phyloP scores from a whole-genome alignment of 768 basidiomycete genomes.

The Ramaria sp. region DNA sequence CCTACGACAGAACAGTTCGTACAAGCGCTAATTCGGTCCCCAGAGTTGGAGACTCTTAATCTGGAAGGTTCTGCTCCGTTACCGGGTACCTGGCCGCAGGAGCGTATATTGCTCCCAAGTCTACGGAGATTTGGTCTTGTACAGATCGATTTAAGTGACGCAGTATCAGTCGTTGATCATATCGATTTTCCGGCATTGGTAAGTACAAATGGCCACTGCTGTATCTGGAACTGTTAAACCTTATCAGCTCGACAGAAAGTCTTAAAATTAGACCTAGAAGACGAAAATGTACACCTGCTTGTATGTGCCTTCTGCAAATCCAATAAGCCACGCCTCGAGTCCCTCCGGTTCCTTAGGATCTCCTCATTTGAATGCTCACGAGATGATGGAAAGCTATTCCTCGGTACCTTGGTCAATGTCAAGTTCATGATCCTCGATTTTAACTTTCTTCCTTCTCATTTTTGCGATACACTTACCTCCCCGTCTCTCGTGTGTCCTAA shows the following conservation, averaged over 20 bases:
- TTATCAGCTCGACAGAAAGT: not conserved
- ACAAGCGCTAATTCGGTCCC: not conserved
- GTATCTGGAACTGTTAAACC: not conserved
- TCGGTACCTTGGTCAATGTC: not conserved
- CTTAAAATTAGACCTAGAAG: constrained; percentile 4
- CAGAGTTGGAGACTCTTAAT: not conserved
- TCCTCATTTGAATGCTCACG: not conserved
- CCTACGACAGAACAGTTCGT: not conserved
- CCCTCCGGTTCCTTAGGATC: not conserved
- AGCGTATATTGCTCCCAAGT: not conserved
- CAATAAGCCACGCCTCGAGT: not conserved
- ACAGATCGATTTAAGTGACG: not conserved
- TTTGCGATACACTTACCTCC: not conserved
- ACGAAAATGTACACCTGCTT: not conserved
- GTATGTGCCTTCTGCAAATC: not conserved
- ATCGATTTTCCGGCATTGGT: constrained; percentile 5
- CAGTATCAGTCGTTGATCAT: constrained; percentile 1
- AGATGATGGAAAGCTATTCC: not conserved
- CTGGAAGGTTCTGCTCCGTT: constrained; percentile 1
- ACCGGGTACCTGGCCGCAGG: not conserved
- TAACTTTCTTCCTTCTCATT: not conserved
- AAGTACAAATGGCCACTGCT: not conserved
- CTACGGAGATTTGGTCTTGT: not conserved
- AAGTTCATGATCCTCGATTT: not conserved
- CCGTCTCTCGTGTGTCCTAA: not conserved